Evolutionary conservation across 495 filamentous ascomycete genomes (phyloP).

Genomic region (Xeromyces bisporus): DNA sequence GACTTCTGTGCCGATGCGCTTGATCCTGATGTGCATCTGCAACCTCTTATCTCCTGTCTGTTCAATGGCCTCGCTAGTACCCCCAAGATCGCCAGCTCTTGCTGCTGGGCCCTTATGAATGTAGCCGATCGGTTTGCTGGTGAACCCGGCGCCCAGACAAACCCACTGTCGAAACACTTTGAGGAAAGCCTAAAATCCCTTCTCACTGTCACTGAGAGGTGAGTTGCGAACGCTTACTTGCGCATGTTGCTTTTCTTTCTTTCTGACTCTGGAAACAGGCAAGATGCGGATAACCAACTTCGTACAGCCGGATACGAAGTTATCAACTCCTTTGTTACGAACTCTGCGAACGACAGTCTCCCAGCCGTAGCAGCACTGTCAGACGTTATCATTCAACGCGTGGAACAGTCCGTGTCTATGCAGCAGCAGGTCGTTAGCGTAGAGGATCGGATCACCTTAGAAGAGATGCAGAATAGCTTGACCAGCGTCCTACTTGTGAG

Average conservation of each 20-base stretch:
- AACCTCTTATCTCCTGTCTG: conserved; percentile 67
- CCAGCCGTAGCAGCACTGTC: conserved; percentile 63
- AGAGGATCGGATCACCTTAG: conserved; percentile 82
- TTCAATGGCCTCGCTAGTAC: conserved; percentile 81
- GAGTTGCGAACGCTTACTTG: too few species aligned
- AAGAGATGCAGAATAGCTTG: conserved; percentile 95
- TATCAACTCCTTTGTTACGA: conserved; percentile 79
- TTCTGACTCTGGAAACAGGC: too few species aligned
- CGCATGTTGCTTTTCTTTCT: too few species aligned
- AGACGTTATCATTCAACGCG: conserved; percentile 67
- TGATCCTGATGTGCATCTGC: conserved; percentile 64
- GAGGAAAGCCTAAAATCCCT: conserved; percentile 77
- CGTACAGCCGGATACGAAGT: conserved; percentile 98
- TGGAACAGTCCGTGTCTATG: conserved; percentile 82
- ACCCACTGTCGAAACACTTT: conserved; percentile 82
- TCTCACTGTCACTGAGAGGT: conserved; percentile 68
- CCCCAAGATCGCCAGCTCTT: conserved; percentile 92
- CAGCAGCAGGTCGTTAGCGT: conserved; percentile 89
- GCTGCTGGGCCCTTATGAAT: conserved; percentile 99
- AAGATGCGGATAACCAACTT: conserved; percentile 77
- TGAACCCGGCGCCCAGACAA: conserved; percentile 56
- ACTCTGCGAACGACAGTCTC: conserved; percentile 74
- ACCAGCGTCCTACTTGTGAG: conserved; percentile 63
- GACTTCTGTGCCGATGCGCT: conserved; percentile 78
- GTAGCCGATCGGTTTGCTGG: conserved; percentile 87